These are phyloP conservation scores for Macrolepiota dolichaula DNA, from an alignment of 768 basidiomycete species.

Conservation along the genomic window DNA sequence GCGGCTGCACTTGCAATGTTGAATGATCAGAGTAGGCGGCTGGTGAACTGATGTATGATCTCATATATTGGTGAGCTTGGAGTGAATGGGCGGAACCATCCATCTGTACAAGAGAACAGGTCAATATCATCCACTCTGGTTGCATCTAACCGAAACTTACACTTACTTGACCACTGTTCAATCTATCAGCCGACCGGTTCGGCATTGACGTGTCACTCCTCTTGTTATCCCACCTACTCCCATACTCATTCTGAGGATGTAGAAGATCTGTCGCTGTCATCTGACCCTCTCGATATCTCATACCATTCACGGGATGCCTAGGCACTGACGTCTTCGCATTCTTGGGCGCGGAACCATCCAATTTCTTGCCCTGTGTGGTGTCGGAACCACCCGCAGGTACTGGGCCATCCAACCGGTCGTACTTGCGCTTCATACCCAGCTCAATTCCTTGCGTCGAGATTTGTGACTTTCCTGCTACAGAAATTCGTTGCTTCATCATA, in stretches of 20 bases:
- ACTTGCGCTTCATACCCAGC: background rate
- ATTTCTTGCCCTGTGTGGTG: background rate
- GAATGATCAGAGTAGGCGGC: background rate
- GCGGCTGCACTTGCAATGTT: background rate
- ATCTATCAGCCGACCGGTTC: background rate
- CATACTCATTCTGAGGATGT: background rate
- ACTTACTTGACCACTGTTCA: background rate
- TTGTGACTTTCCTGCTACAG: background rate
- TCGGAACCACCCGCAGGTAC: background rate
- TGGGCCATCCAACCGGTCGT: slow-evolving; percentile 2
- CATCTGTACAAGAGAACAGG: background rate
- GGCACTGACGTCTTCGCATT: background rate
- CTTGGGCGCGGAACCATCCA: background rate
- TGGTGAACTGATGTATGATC: background rate
- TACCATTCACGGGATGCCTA: background rate
- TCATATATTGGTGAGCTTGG: background rate
- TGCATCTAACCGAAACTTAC: background rate
- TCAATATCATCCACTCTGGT: background rate
- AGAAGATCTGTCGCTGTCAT: background rate
- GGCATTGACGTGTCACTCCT: background rate
- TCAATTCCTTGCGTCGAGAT: background rate
- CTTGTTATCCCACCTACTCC: background rate
- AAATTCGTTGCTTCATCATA: slow-evolving; percentile 1
- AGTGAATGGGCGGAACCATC: background rate
- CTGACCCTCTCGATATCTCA: slow-evolving; percentile 2